Conservation (phyloP, 2,329 filamentous ascomycete genomes). For the Fusarium sp. region DNA sequence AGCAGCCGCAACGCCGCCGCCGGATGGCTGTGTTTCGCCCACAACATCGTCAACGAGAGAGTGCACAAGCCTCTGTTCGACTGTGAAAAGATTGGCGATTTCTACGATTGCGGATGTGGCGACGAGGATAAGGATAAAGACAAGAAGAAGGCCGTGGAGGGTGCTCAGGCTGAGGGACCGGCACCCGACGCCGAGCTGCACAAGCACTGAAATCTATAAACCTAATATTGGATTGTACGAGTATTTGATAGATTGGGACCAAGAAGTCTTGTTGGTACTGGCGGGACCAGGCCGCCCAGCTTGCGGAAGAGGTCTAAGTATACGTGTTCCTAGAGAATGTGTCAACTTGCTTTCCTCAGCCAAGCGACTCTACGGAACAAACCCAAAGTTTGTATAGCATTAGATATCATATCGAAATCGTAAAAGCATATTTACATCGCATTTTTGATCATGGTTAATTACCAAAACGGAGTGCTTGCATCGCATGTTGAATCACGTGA, state of each 20-base stretch:
- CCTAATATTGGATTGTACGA: conserved; percentile 12
- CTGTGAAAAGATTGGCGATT: conserved; percentile 75
- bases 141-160: conserved; percentile 42
- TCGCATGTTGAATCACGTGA: conserved; percentile 33
- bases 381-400: background rate
- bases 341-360: background rate
- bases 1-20: conserved; percentile 72
- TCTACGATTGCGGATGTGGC: conserved; percentile 78
- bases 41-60: conserved; percentile 75
- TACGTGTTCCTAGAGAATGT: conserved; percentile 11
- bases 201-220: conserved; percentile 26
- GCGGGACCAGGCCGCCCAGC: conserved; percentile 38
- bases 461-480: background rate
- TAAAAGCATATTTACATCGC: background rate
- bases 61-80: conserved; percentile 73
- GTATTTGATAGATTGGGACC: conserved; percentile 11
- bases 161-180: conserved; percentile 27
- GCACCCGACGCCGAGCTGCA: conserved; percentile 34
- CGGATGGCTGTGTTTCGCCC: conserved; percentile 76
- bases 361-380: background rate
- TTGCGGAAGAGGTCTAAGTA: conserved; percentile 5
- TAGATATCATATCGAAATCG: background rate
- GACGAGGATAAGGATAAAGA: conserved; percentile 70
- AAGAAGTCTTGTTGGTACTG: conserved; percentile 26
- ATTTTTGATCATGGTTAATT: background rate